phyloP scores from a whole-genome alignment of 805 yeast species.

The Candida ficus region DNA sequence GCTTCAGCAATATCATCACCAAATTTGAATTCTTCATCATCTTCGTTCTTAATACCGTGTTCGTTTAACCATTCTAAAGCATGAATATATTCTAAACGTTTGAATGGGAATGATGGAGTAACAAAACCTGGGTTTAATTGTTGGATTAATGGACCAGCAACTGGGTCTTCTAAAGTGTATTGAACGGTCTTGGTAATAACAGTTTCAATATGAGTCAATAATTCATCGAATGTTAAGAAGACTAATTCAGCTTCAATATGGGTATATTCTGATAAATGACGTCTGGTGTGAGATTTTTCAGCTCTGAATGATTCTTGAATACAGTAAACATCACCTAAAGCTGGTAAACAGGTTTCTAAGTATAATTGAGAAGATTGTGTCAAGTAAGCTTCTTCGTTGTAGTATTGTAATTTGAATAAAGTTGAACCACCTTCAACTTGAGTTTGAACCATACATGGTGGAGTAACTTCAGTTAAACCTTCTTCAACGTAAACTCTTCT shows the following conservation, averaged over 20 bases:
- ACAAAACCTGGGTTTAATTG: slow-evolving; percentile 90
- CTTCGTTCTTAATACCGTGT: slow-evolving; percentile 91
- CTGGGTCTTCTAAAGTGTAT: slow-evolving; percentile 81
- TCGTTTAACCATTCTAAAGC: slow-evolving; percentile 97
- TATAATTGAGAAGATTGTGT: slow-evolving; percentile 97
- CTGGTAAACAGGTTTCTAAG: slow-evolving; percentile 92
- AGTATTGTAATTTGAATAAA: slow-evolving; percentile 85
- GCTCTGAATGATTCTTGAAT: slow-evolving; percentile 99
- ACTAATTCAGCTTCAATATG: slow-evolving; percentile 95
- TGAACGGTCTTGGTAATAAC: slow-evolving; percentile 65
- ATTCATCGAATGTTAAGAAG: slow-evolving; percentile 81
- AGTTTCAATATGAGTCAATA: slow-evolving; percentile 79
- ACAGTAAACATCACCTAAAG: slow-evolving; percentile 96
- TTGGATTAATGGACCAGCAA: slow-evolving; percentile 84
- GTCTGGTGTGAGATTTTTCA: slow-evolving; percentile 96
- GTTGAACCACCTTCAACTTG: slow-evolving; percentile 99
- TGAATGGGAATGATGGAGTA: slow-evolving; percentile 82
- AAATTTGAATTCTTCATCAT: slow-evolving; percentile 85
- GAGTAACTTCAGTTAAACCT: slow-evolving; percentile 84
- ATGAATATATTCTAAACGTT: slow-evolving; percentile 83
- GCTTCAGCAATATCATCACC: slow-evolving; percentile 99
- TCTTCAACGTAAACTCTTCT: slow-evolving; percentile 76
- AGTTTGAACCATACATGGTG: slow-evolving; percentile 99
- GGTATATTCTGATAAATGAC: slow-evolving; percentile 95
- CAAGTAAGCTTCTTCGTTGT: slow-evolving; percentile 93